phyloP scores from a whole-genome alignment of 2,329 filamentous ascomycete species.

The Alternaria ventricosa region DNA sequence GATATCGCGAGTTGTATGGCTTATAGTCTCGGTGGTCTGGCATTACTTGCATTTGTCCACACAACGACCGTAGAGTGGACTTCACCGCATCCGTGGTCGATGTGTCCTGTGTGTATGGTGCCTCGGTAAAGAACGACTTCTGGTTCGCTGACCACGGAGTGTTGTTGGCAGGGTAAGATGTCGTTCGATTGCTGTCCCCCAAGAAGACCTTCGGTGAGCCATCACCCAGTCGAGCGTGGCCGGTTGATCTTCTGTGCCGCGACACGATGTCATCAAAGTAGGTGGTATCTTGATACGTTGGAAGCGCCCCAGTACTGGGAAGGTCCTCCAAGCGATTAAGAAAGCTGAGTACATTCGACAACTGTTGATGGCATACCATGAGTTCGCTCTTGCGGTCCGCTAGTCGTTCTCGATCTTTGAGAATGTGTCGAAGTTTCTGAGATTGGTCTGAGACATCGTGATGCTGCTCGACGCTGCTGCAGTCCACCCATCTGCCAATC shows the following conservation, averaged over 20 bases:
- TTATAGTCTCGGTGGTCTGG: neutral
- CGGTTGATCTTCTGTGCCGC: neutral
- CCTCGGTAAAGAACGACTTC: neutral
- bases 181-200: neutral
- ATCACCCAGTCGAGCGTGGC: neutral
- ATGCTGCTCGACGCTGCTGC: constrained; percentile 25
- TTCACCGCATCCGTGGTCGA: neutral
- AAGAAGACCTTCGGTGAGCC: neutral
- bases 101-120: neutral
- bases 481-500: constrained; percentile 35
- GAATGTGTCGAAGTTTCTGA: constrained; percentile 25
- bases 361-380: constrained; percentile 30
- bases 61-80: neutral
- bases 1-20: neutral
- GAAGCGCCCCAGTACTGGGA: neutral
- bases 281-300: constrained; percentile 6
- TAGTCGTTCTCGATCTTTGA: constrained; percentile 33
- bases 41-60: neutral
- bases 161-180: neutral
- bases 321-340: constrained; percentile 24
- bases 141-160: neutral
- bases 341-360: constrained; percentile 30
- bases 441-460: constrained; percentile 22
- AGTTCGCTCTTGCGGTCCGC: constrained; percentile 28
- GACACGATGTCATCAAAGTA: constrained; percentile 10